Evolutionary conservation across 148 eudicot genomes (phyloP).

Genomic region (Silene conica): DNA sequence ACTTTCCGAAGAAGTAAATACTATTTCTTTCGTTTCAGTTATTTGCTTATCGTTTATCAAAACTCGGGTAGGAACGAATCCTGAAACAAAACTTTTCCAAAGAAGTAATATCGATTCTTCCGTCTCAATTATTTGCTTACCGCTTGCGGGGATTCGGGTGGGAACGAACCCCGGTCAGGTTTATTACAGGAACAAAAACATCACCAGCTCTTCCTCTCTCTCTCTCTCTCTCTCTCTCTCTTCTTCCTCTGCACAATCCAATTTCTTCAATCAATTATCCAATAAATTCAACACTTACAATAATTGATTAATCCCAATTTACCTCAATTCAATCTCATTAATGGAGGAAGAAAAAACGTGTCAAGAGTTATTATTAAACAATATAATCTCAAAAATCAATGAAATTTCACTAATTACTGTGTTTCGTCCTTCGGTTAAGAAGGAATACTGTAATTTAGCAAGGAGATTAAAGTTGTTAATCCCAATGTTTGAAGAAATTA

Average conservation of each 20-base stretch:
- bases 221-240: no score
- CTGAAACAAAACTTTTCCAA: no score
- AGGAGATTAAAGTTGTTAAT: slow-evolving; percentile 68
- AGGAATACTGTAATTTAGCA: slow-evolving; percentile 66
- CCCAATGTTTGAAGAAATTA: slow-evolving; percentile 92
- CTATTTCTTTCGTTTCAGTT: no score
- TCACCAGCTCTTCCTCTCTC: neutral
- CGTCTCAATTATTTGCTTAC: no score
- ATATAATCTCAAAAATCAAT: slow-evolving; percentile 44
- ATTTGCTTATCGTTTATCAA: no score
- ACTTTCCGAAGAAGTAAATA: no score
- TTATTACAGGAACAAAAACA: slow-evolving; percentile 6
- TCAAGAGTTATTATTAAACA: slow-evolving; percentile 30
- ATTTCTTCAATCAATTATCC: neutral
- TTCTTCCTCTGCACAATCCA: neutral
- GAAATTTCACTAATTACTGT: slow-evolving; percentile 58
- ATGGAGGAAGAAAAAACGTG: slow-evolving; percentile 52
- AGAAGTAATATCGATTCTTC: no score
- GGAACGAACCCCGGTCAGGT: no score
- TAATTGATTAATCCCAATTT: neutral
- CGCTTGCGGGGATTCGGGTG: no score
- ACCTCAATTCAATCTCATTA: neutral
- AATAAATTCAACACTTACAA: neutral
- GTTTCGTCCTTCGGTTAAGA: slow-evolving; percentile 55
- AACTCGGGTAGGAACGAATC: no score